Percentiles rank a stretch among this genome's conserved stretches.
These are phyloP conservation scores for Limnanthes douglasii DNA, from an alignment of 345 rosid species.

Conservation along the genomic window DNA sequence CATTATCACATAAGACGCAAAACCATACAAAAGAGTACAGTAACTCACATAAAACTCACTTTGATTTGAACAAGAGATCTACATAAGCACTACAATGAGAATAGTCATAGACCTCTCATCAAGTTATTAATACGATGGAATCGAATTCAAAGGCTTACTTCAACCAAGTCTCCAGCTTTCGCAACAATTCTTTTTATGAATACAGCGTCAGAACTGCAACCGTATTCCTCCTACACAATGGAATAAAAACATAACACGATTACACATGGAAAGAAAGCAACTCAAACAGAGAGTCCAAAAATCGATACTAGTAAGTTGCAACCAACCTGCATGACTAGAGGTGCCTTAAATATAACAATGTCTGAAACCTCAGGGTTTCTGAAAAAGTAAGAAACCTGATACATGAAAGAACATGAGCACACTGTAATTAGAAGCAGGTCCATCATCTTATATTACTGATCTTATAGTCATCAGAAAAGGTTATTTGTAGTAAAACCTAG, in stretches of 20 bases:
- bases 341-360: constrained; percentile 78
- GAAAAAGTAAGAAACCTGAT: constrained; percentile 69
- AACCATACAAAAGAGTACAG: neutral
- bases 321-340: constrained; percentile 55
- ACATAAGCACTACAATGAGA: constrained; percentile 7
- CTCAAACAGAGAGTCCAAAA: neutral
- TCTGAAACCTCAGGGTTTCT: constrained; percentile 77
- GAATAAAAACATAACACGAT: constrained; percentile 5
- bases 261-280: constrained; percentile 2
- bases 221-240: constrained; percentile 37
- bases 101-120: constrained; percentile 4
- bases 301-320: neutral
- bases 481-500: too few species aligned
- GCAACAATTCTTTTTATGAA: constrained; percentile 92
- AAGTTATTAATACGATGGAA: constrained; percentile 6
- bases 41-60: constrained; percentile 4
- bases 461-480: too few species aligned
- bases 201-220: constrained; percentile 47
- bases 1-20: constrained; percentile 1
- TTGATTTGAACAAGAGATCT: constrained; percentile 5
- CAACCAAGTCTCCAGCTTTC: constrained; percentile 71
- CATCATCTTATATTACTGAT: too few species aligned
- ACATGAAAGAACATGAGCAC: constrained; percentile 2
- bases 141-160: constrained; percentile 35
- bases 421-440: too few species aligned